Base-by-base conservation (phyloP, 768 basidiomycete genomes). In the Amanita phalloides region DNA sequence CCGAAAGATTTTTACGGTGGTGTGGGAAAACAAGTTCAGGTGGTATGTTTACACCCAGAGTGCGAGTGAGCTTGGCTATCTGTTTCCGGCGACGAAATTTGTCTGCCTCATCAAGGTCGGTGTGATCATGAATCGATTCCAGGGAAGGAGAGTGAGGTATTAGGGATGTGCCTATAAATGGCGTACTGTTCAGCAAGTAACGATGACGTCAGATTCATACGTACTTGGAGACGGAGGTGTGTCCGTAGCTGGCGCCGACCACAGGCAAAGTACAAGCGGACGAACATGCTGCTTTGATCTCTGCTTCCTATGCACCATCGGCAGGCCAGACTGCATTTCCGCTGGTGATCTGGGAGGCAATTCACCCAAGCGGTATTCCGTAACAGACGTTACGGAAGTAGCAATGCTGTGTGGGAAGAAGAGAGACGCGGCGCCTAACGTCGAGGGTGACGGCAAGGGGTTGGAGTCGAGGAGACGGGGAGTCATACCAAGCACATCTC, bases 1-100 rank as follows among this genome's bases (percentile, higher is more conserved):
- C 44, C 14, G 44, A 45, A 30, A 4, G 30, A 17, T 14, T 30
- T 44, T 28, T 45, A 45, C 14, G 28, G n/a, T 45, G 44, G 14
- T 45, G 44, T 7, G 44, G 36, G 32, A 70, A 65, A 37, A 79
- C 68, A 26, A 79, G 71, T 51, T 76, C 75, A 1, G 71, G 55
- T 11, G 78, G 78, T 14, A 79, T 63, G 46, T 69, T 70, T 60
- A 77, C 78, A 37, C 78, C 78, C 5, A 79, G 68, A 32, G 75
- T 75, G 13, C 75, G 72, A 1, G 66, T 60, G 28, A 79, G 72
- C 62, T 77, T 77, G 14, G 72, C 75, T 62, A 79, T 69, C 43
- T 70, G 61, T 41, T 53, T 62, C 21, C 61, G 68, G 43, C 61
- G 68, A 46, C 66, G 70, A n/a, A 33, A n/a, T 26, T 45, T 45